Evolutionary conservation across 2,329 filamentous ascomycete species (phyloP), one percentile per base, ranked within the genome.

Genomic region (Xylariales sp.): DNA sequence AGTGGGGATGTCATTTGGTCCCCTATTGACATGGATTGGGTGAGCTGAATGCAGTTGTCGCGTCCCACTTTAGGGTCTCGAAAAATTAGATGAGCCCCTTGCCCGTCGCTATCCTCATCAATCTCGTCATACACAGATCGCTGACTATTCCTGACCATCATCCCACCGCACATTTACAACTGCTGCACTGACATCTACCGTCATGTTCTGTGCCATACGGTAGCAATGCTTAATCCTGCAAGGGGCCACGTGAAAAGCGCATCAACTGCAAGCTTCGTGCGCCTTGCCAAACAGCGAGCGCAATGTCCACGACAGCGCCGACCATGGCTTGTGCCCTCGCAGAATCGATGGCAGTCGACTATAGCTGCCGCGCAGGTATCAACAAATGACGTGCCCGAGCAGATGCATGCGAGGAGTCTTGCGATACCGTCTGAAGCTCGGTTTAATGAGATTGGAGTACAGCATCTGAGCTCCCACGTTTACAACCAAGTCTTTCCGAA

Each of bases 381-480:
- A 42, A 27, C 48, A 10, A 42, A 51, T 11, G 35, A 53, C 16
- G 22, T 37, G 21, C 33, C 41, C 8, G 29, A 49, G 39, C 46
- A 31, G 41, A 21, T 46, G 14, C 42, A 31, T 34, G 40, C 47
- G 12, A 47, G 46, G 16, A 67, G 35, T 15, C 31, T 41, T 16
- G 29, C 47, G 73, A 69, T 76, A 21, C 57, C 65, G 1, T 74
- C 77, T 5, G 65, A 75, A 43, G 72, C 88, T 36, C 82, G 93
- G 51, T 88, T 85, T 69, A 98, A 94, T 65, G 86, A 94, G 52
- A 90, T 98, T 54, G 88, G 88, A 40, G 88, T 98, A 28, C 93
- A 98, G 66, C 91, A 97, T 57, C 71, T 98, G 52, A 96, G 89
- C 70, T 73, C 76, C 45, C 76, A 90, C 68, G 74, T 98, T 32